Evolutionary conservation across 495 filamentous ascomycete species (phyloP), one percentile per base, ranked within the genome.

Genomic region (Podospora didyma): DNA sequence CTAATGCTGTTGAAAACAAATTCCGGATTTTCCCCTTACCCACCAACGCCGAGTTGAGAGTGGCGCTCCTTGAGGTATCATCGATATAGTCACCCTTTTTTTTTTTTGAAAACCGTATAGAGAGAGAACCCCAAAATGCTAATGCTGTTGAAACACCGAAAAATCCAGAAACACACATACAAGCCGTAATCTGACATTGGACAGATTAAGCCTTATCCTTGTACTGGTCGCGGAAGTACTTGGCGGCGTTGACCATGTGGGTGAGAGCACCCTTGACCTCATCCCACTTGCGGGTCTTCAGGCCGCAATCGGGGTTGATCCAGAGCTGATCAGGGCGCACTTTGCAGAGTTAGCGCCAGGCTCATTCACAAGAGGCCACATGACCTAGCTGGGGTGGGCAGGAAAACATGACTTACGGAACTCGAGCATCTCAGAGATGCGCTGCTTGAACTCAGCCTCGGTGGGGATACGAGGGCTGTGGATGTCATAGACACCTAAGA

Each of bases 291-390:
- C 94, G 88, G 63, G 94, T 98, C 88, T 98, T 98, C 41, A 98
- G 84, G 79, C 94, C 94, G 69, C 94, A 98, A 78, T 98, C 94
- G 58, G 95, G 94, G 82, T 97, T 92, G 80, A 96, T 86, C 92
- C 92, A 97, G 75, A 97, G 89, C 81, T 97, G 92, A 58, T 96
- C 89, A 41, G 91, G 90, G 54, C 60, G 59, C 53, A 66, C 39
- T 42, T 42, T 42, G 12, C 12, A 16, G 14, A 34, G 54, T 62
- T 49, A 62, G 59, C 21, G 42, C 11, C 21, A 12, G 39, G 6
- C 5, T 14, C n/a, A 2, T 50, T 16, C 14, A 26, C 22, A n/a
- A 24, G 1, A 16, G 11, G 16, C 12, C 11, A n/a, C 11, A 3
- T 9, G 26, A 24, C 22, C 1, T 7, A 16, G 6, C n/a, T 14